Evolutionary conservation across 2,329 filamentous ascomycete genomes (phyloP), one percentile per base, ranked within the genome.

Genomic region (Hypoxylon sp.): DNA sequence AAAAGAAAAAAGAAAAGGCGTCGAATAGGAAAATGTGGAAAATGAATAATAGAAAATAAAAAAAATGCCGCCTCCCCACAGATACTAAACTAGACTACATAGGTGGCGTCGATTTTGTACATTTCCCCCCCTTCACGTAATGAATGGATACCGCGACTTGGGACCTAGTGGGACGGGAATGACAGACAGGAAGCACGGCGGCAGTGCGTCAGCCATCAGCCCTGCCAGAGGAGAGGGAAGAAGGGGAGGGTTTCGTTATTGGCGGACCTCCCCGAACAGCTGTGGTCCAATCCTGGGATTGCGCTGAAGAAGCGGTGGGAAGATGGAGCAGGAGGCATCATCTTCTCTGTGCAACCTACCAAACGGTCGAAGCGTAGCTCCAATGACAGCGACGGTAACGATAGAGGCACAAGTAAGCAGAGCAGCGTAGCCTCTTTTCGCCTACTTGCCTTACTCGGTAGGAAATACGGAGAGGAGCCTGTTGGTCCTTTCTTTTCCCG

Each of bases 271-370:
- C 68, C 68, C 68, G 68, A 70, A 50, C 30, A 32, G 53, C 33
- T 51, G 57, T 64, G 55, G 66, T 50, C 62, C 65, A 66, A 68
- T 68, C 62, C 65, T 58, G 51, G 51, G 59, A 62, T 68, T 66
- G 65, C 60, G 68, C 68, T 68, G 65, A 66, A 70, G 68, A 68
- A 58, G 68, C 65, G 68, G 68, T 68, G 65, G 62, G 48, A 49
- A 26, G 50, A 49, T 38, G 30, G 30, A 18, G 24, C 24, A 26
- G 54, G 48, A 63, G 49, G 38, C 61, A 65, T 62, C 50, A 56
- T 67, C 54, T 52, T n/a, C 38, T 28, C 45, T 61, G 62, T 67
- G 65, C 65, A 65, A 61, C 64, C 56, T 57, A 33, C 64, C 52
- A 67, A n/a, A 61, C 65, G 65, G 65, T 65, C 65, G 57, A 67